Evolutionary conservation across 179 eudicot species (phyloP), one percentile per base, ranked within the genome.

Genomic region (Vitellaria paradoxa): DNA sequence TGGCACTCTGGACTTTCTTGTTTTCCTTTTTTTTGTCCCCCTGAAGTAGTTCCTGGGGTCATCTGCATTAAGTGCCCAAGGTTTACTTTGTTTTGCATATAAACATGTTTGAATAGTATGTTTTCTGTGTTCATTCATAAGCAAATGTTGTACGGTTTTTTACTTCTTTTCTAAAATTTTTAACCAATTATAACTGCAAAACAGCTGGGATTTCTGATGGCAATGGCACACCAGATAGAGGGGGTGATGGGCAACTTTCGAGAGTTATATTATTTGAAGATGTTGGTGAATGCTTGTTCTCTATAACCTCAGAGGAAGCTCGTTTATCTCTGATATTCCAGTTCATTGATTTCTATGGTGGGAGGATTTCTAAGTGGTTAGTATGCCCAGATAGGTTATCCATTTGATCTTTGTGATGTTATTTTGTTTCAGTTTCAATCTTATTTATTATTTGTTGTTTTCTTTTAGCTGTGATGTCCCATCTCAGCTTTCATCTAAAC

Each of bases 311-410:
- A 52, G 72, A 78, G 37, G 95, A 92, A 82, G 99, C 95, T 63
- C 92, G 92, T 21, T 77, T 94, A 72, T 88, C 92, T 74, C 89
- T 96, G 57, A 83, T 90, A 66, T 82, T 84, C 87, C 97, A 89
- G 80, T 94, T 94, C 81, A 84, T 94, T 69, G 98, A 96, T 77
- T 96, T 96, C 86, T 92, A 80, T 88, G 97, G 96, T 55, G 99
- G 97, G 72, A 81, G 87, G 85, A 74, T 87, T 69, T 74, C 91
- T 65, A 89, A 88, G 50, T 86, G 99, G 99, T 96, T 78, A 84
- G 97, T 85, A 76, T 79, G 74, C 47, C 47, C 42, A 63, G 52
- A 66, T 67, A 6, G 24, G 72, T 66, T 37, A 30, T 65, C 40
- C 20, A 65, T 55, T 11, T 76, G 73, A 68, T 76, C 55, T 68